Percentiles rank a stretch among this genome's conserved stretches.
Evolutionary conservation across 2,329 filamentous ascomycete genomes (phyloP).

Genomic region (Ophiostoma novo-ulmi): DNA sequence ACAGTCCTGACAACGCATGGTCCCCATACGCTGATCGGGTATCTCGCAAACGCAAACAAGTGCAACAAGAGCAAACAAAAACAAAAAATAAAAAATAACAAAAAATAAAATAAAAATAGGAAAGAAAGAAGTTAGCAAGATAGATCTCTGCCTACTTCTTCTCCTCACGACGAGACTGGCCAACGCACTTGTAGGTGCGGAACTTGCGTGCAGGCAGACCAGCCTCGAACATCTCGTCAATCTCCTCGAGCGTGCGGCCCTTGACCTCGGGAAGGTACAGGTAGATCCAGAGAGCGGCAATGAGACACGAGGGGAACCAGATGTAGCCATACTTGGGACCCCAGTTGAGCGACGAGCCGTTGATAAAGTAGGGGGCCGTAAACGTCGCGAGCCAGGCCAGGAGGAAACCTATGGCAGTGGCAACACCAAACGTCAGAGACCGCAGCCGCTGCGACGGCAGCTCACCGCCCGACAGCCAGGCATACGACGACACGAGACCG

Average conservation of each 20-base stretch:
- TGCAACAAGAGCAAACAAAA: not conserved
- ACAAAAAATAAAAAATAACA: not conserved
- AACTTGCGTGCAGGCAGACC: constrained; percentile 41
- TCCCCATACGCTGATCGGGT: constrained; percentile 23
- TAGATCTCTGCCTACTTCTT: not conserved
- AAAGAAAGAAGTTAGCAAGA: not conserved
- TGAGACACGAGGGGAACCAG: constrained; percentile 41
- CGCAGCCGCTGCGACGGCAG: constrained; percentile 53
- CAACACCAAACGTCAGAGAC: constrained; percentile 52
- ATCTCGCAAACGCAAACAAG: constrained; percentile 15
- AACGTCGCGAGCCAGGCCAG: constrained; percentile 54
- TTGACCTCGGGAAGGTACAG: constrained; percentile 52
- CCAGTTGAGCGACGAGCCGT: constrained; percentile 49
- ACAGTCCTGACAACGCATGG: constrained; percentile 22
- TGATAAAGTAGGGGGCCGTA: constrained; percentile 57
- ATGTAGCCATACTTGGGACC: constrained; percentile 55
- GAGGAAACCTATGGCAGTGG: constrained; percentile 50
- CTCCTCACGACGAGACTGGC: constrained; percentile 17
- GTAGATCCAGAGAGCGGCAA: constrained; percentile 40
- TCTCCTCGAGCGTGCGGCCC: constrained; percentile 49
- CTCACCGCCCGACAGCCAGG: constrained; percentile 54
- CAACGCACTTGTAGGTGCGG: constrained; percentile 34
- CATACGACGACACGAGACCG: constrained; percentile 48
- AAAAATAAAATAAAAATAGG: not conserved
- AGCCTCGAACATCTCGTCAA: constrained; percentile 49